These are phyloP conservation scores for Botrytis byssoidea DNA, from an alignment of 2,329 filamentous ascomycete genomes.

Conservation along the genomic window DNA sequence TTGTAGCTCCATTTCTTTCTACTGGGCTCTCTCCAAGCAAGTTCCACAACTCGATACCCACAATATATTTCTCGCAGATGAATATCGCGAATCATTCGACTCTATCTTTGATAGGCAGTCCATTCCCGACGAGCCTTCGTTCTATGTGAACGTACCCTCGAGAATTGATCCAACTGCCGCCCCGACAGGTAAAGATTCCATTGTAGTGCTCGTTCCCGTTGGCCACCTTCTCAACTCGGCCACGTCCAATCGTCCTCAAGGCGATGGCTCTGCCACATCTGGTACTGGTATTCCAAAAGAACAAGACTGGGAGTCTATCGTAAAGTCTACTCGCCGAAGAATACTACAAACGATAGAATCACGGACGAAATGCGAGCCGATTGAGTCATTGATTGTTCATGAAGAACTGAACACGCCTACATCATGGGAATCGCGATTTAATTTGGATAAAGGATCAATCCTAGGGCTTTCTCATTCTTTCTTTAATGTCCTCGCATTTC, in stretches of 20 bases:
- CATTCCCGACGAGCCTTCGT: conserved; percentile 67
- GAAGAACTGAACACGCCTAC: conserved; percentile 66
- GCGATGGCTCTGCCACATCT: conserved; percentile 16
- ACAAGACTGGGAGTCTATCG: conserved; percentile 62
- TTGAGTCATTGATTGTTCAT: conserved; percentile 42
- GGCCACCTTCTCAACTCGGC: conserved; percentile 61
- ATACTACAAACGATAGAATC: conserved; percentile 60
- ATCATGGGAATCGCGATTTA: conserved; percentile 66
- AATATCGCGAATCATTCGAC: conserved; percentile 72
- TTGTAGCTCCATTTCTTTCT: conserved; percentile 74
- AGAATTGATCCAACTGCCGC: conserved; percentile 67
- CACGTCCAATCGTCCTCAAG: conserved; percentile 34
- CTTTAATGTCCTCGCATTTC: conserved; percentile 69
- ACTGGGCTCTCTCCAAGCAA: conserved; percentile 64
- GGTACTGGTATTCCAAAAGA: conserved; percentile 39
- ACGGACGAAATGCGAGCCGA: conserved; percentile 56
- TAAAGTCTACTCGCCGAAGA: conserved; percentile 56
- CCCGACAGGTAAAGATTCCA: conserved; percentile 60
- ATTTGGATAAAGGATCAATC: conserved; percentile 73
- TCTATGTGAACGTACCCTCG: conserved; percentile 75
- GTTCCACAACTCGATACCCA: conserved; percentile 65
- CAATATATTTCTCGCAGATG: conserved; percentile 75
- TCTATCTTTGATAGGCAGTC: conserved; percentile 69
- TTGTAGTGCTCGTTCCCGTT: conserved; percentile 71
- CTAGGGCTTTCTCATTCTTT: conserved; percentile 70